Evolutionary conservation across 2,329 filamentous ascomycete genomes (phyloP).

Genomic region (Fusarium dimerum): DNA sequence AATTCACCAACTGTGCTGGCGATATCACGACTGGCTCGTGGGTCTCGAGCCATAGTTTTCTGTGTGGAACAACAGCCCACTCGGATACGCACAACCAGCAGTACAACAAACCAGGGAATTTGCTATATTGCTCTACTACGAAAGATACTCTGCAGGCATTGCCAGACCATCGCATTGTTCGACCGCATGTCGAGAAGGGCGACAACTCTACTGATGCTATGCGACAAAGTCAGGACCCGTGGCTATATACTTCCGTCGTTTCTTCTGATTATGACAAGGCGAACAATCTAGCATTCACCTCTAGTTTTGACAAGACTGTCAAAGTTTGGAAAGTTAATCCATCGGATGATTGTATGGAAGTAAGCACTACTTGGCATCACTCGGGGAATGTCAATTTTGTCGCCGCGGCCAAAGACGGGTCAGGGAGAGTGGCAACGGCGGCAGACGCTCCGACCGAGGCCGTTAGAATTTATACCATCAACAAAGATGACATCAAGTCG

Average conservation of each 20-base stretch:
- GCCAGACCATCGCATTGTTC: conserved; percentile 57
- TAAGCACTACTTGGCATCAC: conserved; percentile 54
- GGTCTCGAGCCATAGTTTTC: conserved; percentile 53
- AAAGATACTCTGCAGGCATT: conserved; percentile 50
- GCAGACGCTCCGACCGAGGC: conserved; percentile 56
- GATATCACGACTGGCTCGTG: conserved; percentile 61
- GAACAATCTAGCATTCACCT: conserved; percentile 54
- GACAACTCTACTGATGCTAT: conserved; percentile 59
- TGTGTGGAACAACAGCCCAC: conserved; percentile 65
- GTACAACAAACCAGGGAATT: conserved; percentile 66
- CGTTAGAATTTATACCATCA: conserved; percentile 57
- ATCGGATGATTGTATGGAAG: conserved; percentile 43
- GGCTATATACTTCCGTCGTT: conserved; percentile 65
- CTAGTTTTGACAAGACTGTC: conserved; percentile 62
- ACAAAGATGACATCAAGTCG: conserved; percentile 35
- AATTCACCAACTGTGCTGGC: conserved; percentile 63
- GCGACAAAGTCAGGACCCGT: conserved; percentile 60
- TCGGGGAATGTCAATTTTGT: conserved; percentile 64
- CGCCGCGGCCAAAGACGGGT: conserved; percentile 48
- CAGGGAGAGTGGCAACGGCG: conserved; percentile 58
- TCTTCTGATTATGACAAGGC: conserved; percentile 56
- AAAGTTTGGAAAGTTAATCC: conserved; percentile 55
- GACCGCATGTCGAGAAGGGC: conserved; percentile 53
- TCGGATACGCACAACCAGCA: conserved; percentile 65
- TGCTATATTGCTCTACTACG: conserved; percentile 54